These are phyloP conservation scores for Diospyros kaki DNA, from an alignment of 148 eudicot genomes.

Conservation along the genomic window DNA sequence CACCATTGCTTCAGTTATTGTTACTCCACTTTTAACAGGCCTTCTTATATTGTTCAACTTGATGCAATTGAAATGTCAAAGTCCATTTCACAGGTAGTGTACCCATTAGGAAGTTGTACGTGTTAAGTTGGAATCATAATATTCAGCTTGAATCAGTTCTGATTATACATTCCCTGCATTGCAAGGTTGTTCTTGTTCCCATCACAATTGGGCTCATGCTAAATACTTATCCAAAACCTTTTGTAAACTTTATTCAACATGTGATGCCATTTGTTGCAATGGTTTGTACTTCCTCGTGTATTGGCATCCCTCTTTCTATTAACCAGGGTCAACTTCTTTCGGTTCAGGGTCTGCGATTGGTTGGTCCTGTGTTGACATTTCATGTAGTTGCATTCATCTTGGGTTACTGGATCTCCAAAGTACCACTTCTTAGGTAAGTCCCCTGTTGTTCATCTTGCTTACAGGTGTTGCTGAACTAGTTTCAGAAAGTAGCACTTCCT, in stretches of 20 bases:
- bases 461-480: neutral
- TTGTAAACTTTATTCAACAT: constrained; percentile 75
- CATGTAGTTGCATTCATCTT: constrained; percentile 69
- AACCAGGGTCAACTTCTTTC: constrained; percentile 77
- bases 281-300: constrained; percentile 92
- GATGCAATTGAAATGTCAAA: constrained; percentile 94
- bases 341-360: constrained; percentile 66
- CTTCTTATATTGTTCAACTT: constrained; percentile 91
- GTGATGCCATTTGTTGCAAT: constrained; percentile 94
- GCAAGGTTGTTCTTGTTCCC: constrained; percentile 89
- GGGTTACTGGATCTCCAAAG: constrained; percentile 89
- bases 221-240: constrained; percentile 83
- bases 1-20: constrained; percentile 81
- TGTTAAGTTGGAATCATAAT: neutral
- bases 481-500: neutral
- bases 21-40: constrained; percentile 89
- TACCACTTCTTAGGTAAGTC: constrained; percentile 56
- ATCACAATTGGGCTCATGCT: constrained; percentile 69
- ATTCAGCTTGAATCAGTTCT: constrained; percentile 22
- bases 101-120: constrained; percentile 1
- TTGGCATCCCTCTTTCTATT: constrained; percentile 96
- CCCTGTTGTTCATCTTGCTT: neutral
- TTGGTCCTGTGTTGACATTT: constrained; percentile 74
- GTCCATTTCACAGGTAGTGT: constrained; percentile 90
- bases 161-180: constrained; percentile 22